These are phyloP conservation scores for Heterobasidion occidentale DNA, from an alignment of 1,284 basidiomycete species.

Conservation along the genomic window DNA sequence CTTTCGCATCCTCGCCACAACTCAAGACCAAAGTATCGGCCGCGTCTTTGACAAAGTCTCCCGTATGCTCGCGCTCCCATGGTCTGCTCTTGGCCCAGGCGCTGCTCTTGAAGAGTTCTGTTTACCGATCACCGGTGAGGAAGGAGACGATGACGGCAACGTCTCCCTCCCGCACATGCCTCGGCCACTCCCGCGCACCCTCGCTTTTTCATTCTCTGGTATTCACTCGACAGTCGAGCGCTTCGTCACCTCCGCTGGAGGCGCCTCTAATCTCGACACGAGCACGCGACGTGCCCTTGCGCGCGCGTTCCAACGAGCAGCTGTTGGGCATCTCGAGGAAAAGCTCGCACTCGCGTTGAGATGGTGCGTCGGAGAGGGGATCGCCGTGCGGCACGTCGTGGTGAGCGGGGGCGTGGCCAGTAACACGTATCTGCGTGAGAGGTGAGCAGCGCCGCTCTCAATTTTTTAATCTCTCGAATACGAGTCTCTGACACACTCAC, in stretches of 20 bases:
- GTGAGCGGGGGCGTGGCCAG: constrained; percentile 90
- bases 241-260: constrained; percentile 32
- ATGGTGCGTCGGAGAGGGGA: constrained; percentile 31
- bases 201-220: constrained; percentile 74
- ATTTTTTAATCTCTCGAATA: background rate
- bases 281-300: constrained; percentile 43
- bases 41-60: constrained; percentile 78
- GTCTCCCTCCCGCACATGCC: background rate
- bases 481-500: background rate
- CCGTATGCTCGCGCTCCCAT: constrained; percentile 56
- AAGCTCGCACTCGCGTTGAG: constrained; percentile 62
- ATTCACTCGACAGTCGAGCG: constrained; percentile 61
- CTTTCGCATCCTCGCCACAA: constrained; percentile 72
- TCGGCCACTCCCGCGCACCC: constrained; percentile 41
- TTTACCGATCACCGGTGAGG: constrained; percentile 12
- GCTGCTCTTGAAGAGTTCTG: constrained; percentile 73
- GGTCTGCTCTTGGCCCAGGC: constrained; percentile 58
- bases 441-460: constrained; percentile 28
- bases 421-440: constrained; percentile 60
- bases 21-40: constrained; percentile 73
- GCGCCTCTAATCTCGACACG: constrained; percentile 27
- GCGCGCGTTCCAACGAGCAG: constrained; percentile 65
- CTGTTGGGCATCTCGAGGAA: constrained; percentile 64
- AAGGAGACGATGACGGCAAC: background rate
- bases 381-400: constrained; percentile 53